These are phyloP conservation scores for Lachancea kluyveri DNA, from an alignment of 805 yeast species.

Conservation along the genomic window DNA sequence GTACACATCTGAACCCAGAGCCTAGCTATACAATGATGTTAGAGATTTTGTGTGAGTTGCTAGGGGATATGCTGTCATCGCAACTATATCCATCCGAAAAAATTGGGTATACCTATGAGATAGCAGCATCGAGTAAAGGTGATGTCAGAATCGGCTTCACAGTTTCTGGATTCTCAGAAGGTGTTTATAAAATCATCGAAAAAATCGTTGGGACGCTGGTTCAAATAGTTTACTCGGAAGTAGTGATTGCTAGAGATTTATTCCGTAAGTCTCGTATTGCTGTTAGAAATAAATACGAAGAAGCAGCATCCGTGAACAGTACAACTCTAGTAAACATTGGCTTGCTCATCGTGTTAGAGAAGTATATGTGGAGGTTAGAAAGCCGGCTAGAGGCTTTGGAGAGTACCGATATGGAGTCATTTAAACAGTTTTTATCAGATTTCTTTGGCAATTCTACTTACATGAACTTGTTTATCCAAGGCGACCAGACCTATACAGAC, in stretches of 20 bases:
- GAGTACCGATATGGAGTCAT: conserved; percentile 34
- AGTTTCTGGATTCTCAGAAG: conserved; percentile 45
- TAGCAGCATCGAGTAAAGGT: conserved; percentile 49
- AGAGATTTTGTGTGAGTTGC: conserved; percentile 47
- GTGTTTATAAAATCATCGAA: conserved; percentile 32
- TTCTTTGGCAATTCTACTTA: conserved; percentile 30
- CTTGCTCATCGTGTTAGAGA: conserved; percentile 47
- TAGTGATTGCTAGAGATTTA: conserved; percentile 25
- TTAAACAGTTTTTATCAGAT: conserved; percentile 26
- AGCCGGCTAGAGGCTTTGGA: conserved; percentile 54
- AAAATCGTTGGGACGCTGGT: conserved; percentile 31
- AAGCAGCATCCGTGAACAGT: conserved; percentile 39
- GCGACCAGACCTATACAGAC: conserved; percentile 35
- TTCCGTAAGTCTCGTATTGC: conserved; percentile 43
- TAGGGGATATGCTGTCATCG: conserved; percentile 36
- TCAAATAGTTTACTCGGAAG: conserved; percentile 13
- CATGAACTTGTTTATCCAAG: conserved; percentile 44
- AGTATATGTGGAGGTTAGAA: conserved; percentile 46
- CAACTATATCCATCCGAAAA: conserved; percentile 47
- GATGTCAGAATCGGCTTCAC: conserved; percentile 47
- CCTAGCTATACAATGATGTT: conserved; percentile 39
- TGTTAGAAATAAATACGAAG: conserved; percentile 42
- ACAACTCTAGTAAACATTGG: conserved; percentile 45
- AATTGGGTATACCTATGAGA: conserved; percentile 52
- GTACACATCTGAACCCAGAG: conserved; percentile 26